Evolutionary conservation across 371 early-diverging fungal genomes (phyloP).

Genomic region (Thermomucor indicae-seudaticae): DNA sequence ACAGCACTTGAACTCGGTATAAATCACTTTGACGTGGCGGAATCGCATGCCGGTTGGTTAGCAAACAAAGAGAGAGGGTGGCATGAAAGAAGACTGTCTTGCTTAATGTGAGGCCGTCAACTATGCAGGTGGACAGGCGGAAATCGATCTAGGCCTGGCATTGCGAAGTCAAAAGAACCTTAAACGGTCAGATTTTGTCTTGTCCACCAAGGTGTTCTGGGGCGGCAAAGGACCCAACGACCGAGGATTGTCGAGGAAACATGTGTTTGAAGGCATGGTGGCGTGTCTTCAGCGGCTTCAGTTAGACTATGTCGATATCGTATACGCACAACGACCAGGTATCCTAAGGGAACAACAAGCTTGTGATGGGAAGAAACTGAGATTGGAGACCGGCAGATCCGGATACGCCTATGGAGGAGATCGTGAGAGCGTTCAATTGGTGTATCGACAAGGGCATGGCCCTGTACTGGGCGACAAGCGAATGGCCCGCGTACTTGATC

Average conservation of each 20-base stretch:
- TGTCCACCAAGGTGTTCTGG: slow-evolving; percentile 86
- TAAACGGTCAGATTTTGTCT: slow-evolving; percentile 70
- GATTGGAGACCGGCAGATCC: too few relatives aligned
- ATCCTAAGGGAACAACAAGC: not conserved
- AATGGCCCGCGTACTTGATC: slow-evolving; percentile 82
- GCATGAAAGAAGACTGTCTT: not conserved
- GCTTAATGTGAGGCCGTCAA: not conserved
- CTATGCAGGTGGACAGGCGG: slow-evolving; percentile 64
- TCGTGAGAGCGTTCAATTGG: slow-evolving; percentile 83
- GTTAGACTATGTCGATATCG: slow-evolving; percentile 77
- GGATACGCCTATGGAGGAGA: slow-evolving; percentile 78
- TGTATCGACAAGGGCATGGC: slow-evolving; percentile 82
- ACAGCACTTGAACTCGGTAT: slow-evolving; percentile 74
- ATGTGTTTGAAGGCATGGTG: slow-evolving; percentile 80
- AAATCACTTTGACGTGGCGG: slow-evolving; percentile 84
- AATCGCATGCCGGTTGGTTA: slow-evolving; percentile 57
- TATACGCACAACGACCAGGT: slow-evolving; percentile 85
- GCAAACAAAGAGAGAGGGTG: too few relatives aligned
- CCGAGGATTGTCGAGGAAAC: slow-evolving; percentile 80
- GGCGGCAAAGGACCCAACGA: slow-evolving; percentile 80
- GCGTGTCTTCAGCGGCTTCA: slow-evolving; percentile 72
- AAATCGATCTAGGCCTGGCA: slow-evolving; percentile 75
- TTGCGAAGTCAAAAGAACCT: slow-evolving; percentile 61
- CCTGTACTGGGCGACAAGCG: slow-evolving; percentile 84
- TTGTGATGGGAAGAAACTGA: not conserved